Percentiles rank a stretch among this genome's conserved stretches.
Conservation (phyloP, 1,284 basidiomycete species). For the Rhodotorula sp. region DNA sequence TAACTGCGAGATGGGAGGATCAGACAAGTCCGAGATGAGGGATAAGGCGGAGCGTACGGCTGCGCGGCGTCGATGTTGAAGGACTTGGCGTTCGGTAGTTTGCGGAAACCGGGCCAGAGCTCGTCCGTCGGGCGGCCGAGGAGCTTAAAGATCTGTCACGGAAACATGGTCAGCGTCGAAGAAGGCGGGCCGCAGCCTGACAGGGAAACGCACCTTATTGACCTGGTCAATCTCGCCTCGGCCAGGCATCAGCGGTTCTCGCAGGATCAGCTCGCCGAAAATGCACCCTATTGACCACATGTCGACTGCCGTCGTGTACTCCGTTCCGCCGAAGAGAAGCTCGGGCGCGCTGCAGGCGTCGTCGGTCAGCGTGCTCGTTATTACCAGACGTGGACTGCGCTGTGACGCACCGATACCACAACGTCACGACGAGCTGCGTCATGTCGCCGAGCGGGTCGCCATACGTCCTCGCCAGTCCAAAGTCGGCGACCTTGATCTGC, state of each 20-base stretch:
- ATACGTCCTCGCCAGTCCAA: slow-evolving; percentile 90
- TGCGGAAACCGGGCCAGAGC: slow-evolving; percentile 80
- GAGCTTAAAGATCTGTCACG: slow-evolving; percentile 69
- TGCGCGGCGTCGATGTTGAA: slow-evolving; percentile 58
- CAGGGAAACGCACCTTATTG: slow-evolving; percentile 60
- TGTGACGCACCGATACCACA: slow-evolving; percentile 88
- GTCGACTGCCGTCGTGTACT: slow-evolving; percentile 93
- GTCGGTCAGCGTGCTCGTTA: neutral
- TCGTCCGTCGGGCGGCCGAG: slow-evolving; percentile 81
- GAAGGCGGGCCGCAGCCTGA: too few species aligned
- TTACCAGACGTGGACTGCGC: neutral
- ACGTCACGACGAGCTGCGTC: slow-evolving; percentile 94
- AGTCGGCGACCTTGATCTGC: slow-evolving; percentile 97
- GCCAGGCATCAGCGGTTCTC: slow-evolving; percentile 93
- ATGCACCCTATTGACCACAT: slow-evolving; percentile 99
- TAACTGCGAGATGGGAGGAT: slow-evolving; percentile 64
- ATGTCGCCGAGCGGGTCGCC: slow-evolving; percentile 94
- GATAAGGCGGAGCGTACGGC: slow-evolving; percentile 33
- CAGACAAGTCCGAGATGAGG: neutral
- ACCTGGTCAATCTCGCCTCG: slow-evolving; percentile 91
- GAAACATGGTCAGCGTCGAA: neutral
- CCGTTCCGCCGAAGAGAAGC: slow-evolving; percentile 84
- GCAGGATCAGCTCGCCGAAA: slow-evolving; percentile 90
- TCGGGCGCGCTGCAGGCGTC: slow-evolving; percentile 75
- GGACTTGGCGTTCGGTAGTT: slow-evolving; percentile 74